Percentiles rank a stretch among this genome's conserved stretches.
Conservation (phyloP, 768 basidiomycete genomes). For the Lyophyllum shimeji region DNA sequence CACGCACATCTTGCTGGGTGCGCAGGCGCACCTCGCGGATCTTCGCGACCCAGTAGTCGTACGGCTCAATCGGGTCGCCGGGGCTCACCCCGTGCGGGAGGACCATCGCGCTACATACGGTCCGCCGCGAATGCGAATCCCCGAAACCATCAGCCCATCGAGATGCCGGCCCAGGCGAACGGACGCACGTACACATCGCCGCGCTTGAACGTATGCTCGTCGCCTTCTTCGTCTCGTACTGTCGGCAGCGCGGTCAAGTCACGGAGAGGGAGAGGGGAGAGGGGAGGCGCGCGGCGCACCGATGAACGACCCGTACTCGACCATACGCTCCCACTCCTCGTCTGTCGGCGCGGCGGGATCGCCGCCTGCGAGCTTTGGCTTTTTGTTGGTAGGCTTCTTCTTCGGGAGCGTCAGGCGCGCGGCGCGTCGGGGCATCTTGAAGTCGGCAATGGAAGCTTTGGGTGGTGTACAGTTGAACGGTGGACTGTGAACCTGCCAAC, state of each 20-base stretch:
- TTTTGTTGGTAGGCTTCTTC: conserved; percentile 13
- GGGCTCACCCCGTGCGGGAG: conserved; percentile 33
- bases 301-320: conserved; percentile 22
- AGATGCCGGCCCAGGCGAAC: no score
- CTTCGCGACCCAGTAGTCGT: conserved; percentile 52
- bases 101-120: conserved; percentile 37
- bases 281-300: conserved; percentile 17
- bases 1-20: conserved; percentile 27
- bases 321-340: conserved; percentile 17
- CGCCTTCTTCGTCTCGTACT: conserved; percentile 32
- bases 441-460: background rate
- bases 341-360: conserved; percentile 17
- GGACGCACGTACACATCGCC: conserved; percentile 42
- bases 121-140: no score
- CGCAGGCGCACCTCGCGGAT: conserved; percentile 46
- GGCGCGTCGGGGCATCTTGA: background rate
- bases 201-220: conserved; percentile 26
- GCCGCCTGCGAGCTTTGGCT: background rate
- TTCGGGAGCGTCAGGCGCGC: conserved; percentile 9
- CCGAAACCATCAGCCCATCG: no score
- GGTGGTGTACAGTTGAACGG: background rate
- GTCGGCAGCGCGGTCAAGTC: background rate
- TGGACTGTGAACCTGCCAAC: conserved; percentile 1
- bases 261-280: background rate
- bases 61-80: conserved; percentile 23